Evolutionary conservation across 2,329 filamentous ascomycete species (phyloP).

Genomic region (Colletotrichum australisinense): DNA sequence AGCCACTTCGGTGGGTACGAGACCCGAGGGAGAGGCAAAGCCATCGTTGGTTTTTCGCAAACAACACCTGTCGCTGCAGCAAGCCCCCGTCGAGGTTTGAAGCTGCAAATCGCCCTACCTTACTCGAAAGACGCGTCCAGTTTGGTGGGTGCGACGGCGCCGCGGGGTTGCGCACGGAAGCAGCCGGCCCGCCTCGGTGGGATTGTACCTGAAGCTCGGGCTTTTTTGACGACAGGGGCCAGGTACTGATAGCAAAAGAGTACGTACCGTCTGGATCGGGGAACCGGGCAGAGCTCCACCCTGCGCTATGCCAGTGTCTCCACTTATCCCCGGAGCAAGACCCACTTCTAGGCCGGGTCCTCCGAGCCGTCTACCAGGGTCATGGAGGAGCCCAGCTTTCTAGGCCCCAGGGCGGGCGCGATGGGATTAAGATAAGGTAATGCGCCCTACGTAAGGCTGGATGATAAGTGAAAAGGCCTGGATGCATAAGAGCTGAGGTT

Average conservation of each 20-base stretch:
- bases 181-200: constrained; percentile 2
- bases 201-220: background rate
- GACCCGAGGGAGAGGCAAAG: constrained; percentile 61
- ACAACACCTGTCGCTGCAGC: background rate
- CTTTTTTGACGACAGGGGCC: background rate
- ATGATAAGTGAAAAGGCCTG: background rate
- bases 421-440: background rate
- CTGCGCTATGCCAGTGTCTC: background rate
- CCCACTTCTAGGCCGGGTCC: background rate
- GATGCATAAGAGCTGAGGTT: background rate
- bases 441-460: background rate
- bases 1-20: constrained; percentile 88
- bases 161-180: constrained; percentile 22
- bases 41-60: constrained; percentile 50
- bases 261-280: background rate
- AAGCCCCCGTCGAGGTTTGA: background rate
- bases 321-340: background rate
- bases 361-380: background rate
- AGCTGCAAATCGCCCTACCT: background rate
- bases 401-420: too few relatives aligned
- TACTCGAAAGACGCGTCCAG: background rate
- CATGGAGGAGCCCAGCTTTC: background rate
- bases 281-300: background rate
- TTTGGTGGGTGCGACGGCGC: constrained; percentile 12
- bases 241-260: background rate